A percentile compares a stretch with the other conserved stretches of the same genome.
Conservation (phyloP, 1,139 yeast genomes). For the Nematodospora anomalae region DNA sequence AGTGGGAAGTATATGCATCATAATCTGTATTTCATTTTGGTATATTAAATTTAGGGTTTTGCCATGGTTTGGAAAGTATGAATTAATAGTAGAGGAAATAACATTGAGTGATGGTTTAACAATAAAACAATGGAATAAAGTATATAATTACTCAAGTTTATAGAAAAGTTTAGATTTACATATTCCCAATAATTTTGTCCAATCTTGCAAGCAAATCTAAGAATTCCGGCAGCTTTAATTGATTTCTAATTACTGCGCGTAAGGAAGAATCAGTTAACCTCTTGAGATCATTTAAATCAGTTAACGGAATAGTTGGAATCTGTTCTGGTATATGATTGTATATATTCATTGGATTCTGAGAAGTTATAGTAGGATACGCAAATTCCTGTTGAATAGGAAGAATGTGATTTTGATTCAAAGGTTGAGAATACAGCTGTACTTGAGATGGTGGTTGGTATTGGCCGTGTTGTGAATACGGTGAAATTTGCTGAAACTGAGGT, state of each 20-base stretch:
- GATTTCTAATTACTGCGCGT: conserved; percentile 13
- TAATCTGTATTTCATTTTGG: conserved; percentile 49
- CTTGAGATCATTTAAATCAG: conserved; percentile 11
- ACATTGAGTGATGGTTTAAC: conserved; percentile 54
- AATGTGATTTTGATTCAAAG: background rate
- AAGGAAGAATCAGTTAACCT: conserved; percentile 16
- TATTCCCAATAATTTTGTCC: conserved; percentile 11
- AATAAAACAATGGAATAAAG: conserved; percentile 49
- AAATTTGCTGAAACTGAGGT: conserved; percentile 1
- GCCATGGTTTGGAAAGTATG: conserved; percentile 47
- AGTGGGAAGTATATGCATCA: conserved; percentile 35
- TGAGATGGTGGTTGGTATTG: background rate
- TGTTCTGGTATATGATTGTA: conserved; percentile 3
- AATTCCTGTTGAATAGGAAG: conserved; percentile 1
- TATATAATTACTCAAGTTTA: conserved; percentile 8
- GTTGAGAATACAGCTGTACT: conserved; percentile 1
- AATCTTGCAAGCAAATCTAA: conserved; percentile 12
- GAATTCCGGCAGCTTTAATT: conserved; percentile 13
- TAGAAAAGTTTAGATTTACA: conserved; percentile 3
- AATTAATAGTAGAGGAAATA: conserved; percentile 36
- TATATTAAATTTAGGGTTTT: conserved; percentile 41
- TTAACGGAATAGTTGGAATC: conserved; percentile 1
- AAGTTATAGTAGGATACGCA: conserved; percentile 1
- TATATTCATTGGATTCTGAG: conserved; percentile 2
- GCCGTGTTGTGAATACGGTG: conserved; percentile 1